Base-by-base conservation (phyloP, 495 filamentous ascomycete species). In the Trichoderma reesei region DNA sequence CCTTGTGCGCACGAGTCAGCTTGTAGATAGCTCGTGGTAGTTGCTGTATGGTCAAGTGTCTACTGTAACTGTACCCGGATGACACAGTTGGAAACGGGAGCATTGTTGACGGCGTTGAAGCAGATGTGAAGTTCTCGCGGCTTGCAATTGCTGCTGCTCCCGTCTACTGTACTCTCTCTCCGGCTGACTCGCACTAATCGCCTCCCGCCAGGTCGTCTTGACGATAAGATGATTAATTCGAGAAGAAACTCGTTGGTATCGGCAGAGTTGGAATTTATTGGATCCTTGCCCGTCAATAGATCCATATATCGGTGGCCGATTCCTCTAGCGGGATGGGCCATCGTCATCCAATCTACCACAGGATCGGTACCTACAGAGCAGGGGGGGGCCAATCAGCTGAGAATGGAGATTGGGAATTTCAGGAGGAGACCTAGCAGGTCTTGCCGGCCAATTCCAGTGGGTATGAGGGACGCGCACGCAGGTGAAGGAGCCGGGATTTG, bases 271-370 rank as follows among this genome's bases (percentile, higher is more conserved):
- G 51, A 20, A 56, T 56, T 26, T 13, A n/a, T n/a, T n/a, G n/a
- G n/a, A n/a, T n/a, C 51, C 51, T 33, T 56, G 20, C 51, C 51
- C 34, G 31, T 26, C 20, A 31, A 9, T 14, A n/a, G n/a, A n/a
- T n/a, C n/a, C n/a, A n/a, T 10, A 56, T 36, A 31, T 56, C 51
- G 51, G 51, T 56, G 51, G 26, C 51, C 51, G 51, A 56, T 51
- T 51, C 46, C 11, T 51, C 31, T 18, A 26, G 31, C n/a, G 3
- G 46, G 46, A 51, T 33, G 3, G 11, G n/a, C n/a, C n/a, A n/a
- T 7, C 9, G 34, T 56, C 51, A 20, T 56, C 16, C 44, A 16
- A 20, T 33, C 51, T 26, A 33, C 51, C 8, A 3, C 51, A 5
- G 16, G 5, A 10, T 39, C 44, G 4, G 41, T 44, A 16, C 11